A percentile compares a stretch with the other conserved stretches of the same genome.
Evolutionary conservation across 2,329 filamentous ascomycete species (phyloP).

Genomic region (Berkeleyomyces basicola): DNA sequence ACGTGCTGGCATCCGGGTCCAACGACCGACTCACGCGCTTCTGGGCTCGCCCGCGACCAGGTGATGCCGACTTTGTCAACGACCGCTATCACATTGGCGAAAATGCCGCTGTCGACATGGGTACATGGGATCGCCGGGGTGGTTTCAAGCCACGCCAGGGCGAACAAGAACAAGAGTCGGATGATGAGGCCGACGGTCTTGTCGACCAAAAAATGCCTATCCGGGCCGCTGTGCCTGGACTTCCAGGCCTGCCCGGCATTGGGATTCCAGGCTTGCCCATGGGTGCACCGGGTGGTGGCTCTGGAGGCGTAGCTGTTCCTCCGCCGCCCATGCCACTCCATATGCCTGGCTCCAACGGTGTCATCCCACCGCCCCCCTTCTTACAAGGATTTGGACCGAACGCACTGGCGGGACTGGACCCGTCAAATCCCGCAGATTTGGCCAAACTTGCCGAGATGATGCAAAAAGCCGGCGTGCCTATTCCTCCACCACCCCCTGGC

Average conservation of each 20-base stretch:
- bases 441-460: conserved; percentile 47
- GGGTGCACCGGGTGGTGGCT: not conserved
- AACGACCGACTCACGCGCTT: conserved; percentile 95
- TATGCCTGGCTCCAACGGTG: conserved; percentile 34
- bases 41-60: conserved; percentile 82
- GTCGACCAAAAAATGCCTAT: conserved; percentile 75
- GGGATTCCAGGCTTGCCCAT: conserved; percentile 1
- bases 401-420: conserved; percentile 37
- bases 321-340: conserved; percentile 21
- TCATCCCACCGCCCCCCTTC: conserved; percentile 34
- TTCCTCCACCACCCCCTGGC: conserved; percentile 38
- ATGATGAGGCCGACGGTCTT: conserved; percentile 84
- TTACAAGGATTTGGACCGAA: conserved; percentile 33
- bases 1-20: conserved; percentile 86
- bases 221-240: conserved; percentile 26
- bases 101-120: conserved; percentile 75
- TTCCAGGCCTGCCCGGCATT: conserved; percentile 34
- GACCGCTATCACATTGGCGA: conserved; percentile 95
- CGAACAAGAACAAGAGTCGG: conserved; percentile 82
- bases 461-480: conserved; percentile 45
- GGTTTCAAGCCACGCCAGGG: conserved; percentile 67
- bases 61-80: conserved; percentile 68
- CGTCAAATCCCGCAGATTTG: conserved; percentile 42
- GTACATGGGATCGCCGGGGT: conserved; percentile 77
- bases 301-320: conserved; percentile 12